phyloP scores from a whole-genome alignment of 768 basidiomycete genomes.

The Dacryopinax spathularia region DNA sequence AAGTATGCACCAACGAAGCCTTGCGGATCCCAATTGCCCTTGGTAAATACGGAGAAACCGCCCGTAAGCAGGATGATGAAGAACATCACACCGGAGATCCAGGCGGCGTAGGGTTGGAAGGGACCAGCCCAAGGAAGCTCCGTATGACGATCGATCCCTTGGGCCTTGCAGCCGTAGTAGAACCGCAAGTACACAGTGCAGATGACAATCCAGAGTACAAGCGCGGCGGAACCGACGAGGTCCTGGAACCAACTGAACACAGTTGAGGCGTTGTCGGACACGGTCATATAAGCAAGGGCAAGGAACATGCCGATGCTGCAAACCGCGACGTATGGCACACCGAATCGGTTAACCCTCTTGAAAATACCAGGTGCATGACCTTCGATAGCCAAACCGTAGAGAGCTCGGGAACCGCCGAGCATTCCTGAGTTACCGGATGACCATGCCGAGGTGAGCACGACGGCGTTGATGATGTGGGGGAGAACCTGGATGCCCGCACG shows the following conservation, averaged over 20 bases:
- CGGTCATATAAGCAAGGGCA: constrained; percentile 21
- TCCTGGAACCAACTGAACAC: constrained; percentile 10
- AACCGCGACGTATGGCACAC: constrained; percentile 39
- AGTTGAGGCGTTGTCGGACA: constrained; percentile 15
- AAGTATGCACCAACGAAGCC: constrained; percentile 17
- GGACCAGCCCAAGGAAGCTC: constrained; percentile 51
- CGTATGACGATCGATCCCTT: constrained; percentile 55
- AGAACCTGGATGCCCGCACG: constrained; percentile 74
- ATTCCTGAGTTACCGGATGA: constrained; percentile 82
- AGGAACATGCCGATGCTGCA: constrained; percentile 31
- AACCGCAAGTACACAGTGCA: constrained; percentile 53
- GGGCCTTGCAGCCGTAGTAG: constrained; percentile 63
- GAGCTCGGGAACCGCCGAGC: constrained; percentile 39
- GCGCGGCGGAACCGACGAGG: constrained; percentile 1
- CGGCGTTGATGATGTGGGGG: constrained; percentile 67
- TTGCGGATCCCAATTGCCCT: constrained; percentile 14
- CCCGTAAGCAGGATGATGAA: constrained; percentile 11
- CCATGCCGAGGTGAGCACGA: constrained; percentile 77
- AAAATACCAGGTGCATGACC: constrained; percentile 35
- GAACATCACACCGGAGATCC: constrained; percentile 11
- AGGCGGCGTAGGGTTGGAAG: constrained; percentile 31
- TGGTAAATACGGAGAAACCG: constrained; percentile 20
- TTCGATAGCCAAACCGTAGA: constrained; percentile 35
- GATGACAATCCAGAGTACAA: constrained; percentile 8
- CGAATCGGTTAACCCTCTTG: constrained; percentile 24